Conservation (phyloP, 306 rosid genomes). For the Cucumis sativus region DNA sequence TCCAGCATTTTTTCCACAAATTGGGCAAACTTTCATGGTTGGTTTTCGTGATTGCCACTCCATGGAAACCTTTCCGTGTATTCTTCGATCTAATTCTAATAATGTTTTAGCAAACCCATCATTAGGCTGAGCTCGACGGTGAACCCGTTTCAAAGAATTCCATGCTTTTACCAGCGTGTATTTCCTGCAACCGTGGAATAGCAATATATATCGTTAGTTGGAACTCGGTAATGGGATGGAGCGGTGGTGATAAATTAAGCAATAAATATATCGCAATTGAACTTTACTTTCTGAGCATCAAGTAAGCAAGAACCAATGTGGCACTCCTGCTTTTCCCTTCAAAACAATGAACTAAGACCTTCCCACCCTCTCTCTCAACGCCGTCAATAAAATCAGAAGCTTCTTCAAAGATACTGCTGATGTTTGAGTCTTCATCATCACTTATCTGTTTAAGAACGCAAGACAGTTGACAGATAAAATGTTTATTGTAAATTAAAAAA, state of each 20-base stretch:
- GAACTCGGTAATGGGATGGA: background rate
- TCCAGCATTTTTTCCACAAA: constrained; percentile 88
- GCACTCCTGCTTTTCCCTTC: constrained; percentile 97
- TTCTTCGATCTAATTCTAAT: constrained; percentile 41
- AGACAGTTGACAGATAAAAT: background rate
- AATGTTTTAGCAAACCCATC: constrained; percentile 76
- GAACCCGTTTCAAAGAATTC: constrained; percentile 66
- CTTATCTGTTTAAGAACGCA: constrained; percentile 33
- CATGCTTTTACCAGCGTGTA: constrained; percentile 59
- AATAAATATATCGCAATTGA: constrained; percentile 4
- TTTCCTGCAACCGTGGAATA: constrained; percentile 35
- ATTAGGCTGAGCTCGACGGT: constrained; percentile 87
- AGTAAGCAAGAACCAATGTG: constrained; percentile 78
- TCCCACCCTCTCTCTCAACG: constrained; percentile 64
- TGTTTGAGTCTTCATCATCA: constrained; percentile 64
- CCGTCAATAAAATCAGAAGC: constrained; percentile 52
- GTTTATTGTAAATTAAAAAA: background rate
- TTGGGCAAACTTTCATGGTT: constrained; percentile 71
- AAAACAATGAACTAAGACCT: constrained; percentile 85
- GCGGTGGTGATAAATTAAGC: background rate
- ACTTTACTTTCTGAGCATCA: constrained; percentile 87
- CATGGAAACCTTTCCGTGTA: constrained; percentile 73
- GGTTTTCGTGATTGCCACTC: constrained; percentile 89
- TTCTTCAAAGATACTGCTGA: constrained; percentile 69
- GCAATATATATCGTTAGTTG: background rate